These are phyloP conservation scores for Murraya koenigii DNA, from an alignment of 345 rosid genomes.

Conservation along the genomic window DNA sequence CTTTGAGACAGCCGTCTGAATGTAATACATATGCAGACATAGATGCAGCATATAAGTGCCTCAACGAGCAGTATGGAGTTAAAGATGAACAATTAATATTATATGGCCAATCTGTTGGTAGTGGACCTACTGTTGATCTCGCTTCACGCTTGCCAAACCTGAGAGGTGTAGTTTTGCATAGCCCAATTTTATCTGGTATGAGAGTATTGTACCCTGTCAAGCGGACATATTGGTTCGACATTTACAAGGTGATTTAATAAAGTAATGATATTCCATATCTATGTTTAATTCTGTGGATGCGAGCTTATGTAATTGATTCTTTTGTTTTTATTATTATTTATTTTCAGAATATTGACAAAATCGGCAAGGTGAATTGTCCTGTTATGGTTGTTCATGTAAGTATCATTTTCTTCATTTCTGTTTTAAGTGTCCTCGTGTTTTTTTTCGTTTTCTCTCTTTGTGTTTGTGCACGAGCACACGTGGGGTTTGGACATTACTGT, in stretches of 20 bases:
- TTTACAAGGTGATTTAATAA: slow-evolving; percentile 63
- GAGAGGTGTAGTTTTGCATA: slow-evolving; percentile 80
- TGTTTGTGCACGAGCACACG: background rate
- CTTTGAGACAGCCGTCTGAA: slow-evolving; percentile 78
- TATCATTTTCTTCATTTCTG: slow-evolving; percentile 10
- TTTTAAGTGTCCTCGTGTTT: background rate
- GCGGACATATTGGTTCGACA: slow-evolving; percentile 94
- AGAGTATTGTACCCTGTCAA: slow-evolving; percentile 92
- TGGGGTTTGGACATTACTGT: background rate
- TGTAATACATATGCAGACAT: slow-evolving; percentile 92
- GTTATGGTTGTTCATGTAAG: slow-evolving; percentile 91
- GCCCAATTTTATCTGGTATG: slow-evolving; percentile 90
- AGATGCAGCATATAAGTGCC: slow-evolving; percentile 81
- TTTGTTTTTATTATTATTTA: background rate
- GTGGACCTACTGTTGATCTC: slow-evolving; percentile 95
- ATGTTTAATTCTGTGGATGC: slow-evolving; percentile 6
- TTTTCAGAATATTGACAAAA: slow-evolving; percentile 90
- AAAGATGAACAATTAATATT: slow-evolving; percentile 85
- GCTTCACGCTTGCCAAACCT: slow-evolving; percentile 79
- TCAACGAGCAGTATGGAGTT: slow-evolving; percentile 78
- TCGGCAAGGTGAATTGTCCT: slow-evolving; percentile 67
- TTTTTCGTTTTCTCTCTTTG: background rate
- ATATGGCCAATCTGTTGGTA: slow-evolving; percentile 98
- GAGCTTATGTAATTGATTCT: background rate
- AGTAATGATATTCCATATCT: background rate